Percentiles rank a stretch among this genome's conserved stretches.
Evolutionary conservation across 2,329 filamentous ascomycete genomes (phyloP).

Genomic region (Aspergillus novofumigatus): DNA sequence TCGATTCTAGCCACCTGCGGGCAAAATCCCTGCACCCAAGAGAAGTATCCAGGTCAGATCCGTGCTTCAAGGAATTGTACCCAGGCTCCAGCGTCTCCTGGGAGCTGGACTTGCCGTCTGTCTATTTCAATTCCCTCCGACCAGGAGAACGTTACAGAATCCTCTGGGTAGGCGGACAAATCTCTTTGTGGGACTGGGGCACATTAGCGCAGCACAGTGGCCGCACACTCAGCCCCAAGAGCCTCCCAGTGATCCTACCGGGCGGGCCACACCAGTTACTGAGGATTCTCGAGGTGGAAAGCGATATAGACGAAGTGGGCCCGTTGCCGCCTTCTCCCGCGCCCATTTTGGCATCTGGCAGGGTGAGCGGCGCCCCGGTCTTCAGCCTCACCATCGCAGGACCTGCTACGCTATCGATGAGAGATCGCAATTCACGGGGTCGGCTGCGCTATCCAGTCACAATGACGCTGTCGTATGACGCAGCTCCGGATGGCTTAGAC

Average conservation of each 20-base stretch:
- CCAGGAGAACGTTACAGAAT: neutral
- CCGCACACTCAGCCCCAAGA: neutral
- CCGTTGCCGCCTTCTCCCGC: neutral
- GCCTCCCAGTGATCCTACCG: neutral
- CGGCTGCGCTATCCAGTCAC: neutral
- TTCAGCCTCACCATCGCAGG: neutral
- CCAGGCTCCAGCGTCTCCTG: neutral
- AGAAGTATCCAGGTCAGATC: neutral
- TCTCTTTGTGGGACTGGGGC: neutral
- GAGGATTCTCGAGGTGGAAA: neutral
- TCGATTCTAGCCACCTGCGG: neutral
- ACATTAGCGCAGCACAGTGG: neutral
- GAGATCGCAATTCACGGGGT: neutral
- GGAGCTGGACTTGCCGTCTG: neutral
- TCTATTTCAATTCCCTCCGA: neutral
- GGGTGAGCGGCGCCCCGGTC: neutral
- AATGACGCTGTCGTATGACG: neutral
- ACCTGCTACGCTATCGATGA: neutral
- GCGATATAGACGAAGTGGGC: neutral
- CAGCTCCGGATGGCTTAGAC: neutral
- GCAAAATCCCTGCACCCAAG: neutral
- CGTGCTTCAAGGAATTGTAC: neutral
- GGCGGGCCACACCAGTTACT: neutral
- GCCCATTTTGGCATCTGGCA: neutral
- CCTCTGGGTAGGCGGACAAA: neutral